Conservation (phyloP, 441 rosid species). For the Syzygium syzygioides region DNA sequence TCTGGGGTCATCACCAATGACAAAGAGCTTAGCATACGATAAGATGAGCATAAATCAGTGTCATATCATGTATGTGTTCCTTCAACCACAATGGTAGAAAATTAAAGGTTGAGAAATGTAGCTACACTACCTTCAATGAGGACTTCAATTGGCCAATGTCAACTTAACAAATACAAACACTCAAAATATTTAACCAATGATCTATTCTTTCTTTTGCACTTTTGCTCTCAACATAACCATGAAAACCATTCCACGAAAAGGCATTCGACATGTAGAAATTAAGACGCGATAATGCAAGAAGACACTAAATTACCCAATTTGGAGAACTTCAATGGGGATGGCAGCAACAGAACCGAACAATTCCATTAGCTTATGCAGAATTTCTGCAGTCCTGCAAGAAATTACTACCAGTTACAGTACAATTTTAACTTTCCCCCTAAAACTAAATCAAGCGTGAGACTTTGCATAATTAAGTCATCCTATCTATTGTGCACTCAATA, state of each 20-base stretch:
- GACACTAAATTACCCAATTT: conserved; percentile 47
- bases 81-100: background rate
- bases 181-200: background rate
- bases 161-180: background rate
- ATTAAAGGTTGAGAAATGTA: background rate
- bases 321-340: conserved; percentile 73
- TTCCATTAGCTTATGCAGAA: conserved; percentile 47
- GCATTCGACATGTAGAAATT: background rate
- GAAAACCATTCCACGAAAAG: background rate
- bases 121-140: background rate
- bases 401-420: background rate
- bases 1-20: background rate
- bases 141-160: background rate
- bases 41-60: background rate
- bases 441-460: background rate
- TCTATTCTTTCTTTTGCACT: background rate
- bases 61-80: background rate
- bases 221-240: background rate
- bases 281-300: background rate
- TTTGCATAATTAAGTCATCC: background rate
- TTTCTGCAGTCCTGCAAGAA: conserved; percentile 53
- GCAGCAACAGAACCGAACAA: conserved; percentile 41
- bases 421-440: background rate
- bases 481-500: background rate
- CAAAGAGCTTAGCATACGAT: background rate